Base-by-base conservation (phyloP, 306 rosid species). In the Vigna reflexopilosa region DNA sequence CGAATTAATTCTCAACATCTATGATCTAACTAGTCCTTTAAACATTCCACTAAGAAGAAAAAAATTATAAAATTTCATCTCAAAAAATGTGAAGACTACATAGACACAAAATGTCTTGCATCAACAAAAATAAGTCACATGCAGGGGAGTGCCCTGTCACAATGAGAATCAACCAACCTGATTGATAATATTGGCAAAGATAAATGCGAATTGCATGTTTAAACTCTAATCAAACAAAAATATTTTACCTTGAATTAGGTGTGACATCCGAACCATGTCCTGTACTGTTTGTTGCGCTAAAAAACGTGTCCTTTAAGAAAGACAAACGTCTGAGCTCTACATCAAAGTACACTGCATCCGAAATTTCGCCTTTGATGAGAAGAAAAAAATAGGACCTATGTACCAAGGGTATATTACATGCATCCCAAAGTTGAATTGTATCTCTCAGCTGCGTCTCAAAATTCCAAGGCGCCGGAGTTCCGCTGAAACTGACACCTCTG, bases 371-470 rank as follows among this genome's bases (percentile, higher is more conserved):
- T 79, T 91, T 88, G 77, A 86, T 84, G 69, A 95, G 93, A 74
- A 91, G 90, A 82, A 91, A 95, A 82, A 88, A 95, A 77, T 87
- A 88, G 65, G 99, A 79, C 59, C 98, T 87, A 77, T 95, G 97
- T 15, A 87, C 89, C 80, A 95, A 65, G 13, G 99, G 93, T 58
- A 88, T 90, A 72, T 86, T 81, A 86, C 94, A 93, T 62, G 77
- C 81, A 68, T 88, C 86, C 99, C 98, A 95, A 28, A 95, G 97
- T 78, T 88, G 77, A 67, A 95, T 70, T 85, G 90, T 88, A 19
- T 86, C 83, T 84, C 83, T 87, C 64, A 84, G 88, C 73, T 81
- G 90, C 76, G 76, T 89, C 81, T 91, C 96, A 77, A 90, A 86
- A 72, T 90, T 58, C 30, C 69, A 74, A 61, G 50, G 47, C 55